phyloP scores from a whole-genome alignment of 2,329 filamentous ascomycete genomes.

The Epichloe amarillans region DNA sequence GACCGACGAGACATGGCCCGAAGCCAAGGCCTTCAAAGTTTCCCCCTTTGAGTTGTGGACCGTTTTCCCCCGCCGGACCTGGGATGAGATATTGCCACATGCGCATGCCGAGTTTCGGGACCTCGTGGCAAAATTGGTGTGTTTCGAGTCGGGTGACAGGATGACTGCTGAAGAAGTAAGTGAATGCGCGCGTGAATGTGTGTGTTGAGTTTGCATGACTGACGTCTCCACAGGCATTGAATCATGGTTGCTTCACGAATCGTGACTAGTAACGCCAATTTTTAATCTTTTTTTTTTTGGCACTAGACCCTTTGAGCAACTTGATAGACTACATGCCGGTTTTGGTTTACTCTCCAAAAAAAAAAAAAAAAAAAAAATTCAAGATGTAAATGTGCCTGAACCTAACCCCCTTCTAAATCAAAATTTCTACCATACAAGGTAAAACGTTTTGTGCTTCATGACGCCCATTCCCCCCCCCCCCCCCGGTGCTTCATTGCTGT shows the following conservation, averaged over 20 bases:
- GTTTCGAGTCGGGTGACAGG: conserved; percentile 54
- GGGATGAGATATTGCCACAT: conserved; percentile 56
- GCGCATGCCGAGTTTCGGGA: conserved; percentile 45
- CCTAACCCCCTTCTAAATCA: too few relatives aligned
- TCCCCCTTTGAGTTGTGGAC: conserved; percentile 88
- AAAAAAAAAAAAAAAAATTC: too few relatives aligned
- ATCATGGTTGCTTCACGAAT: conserved; percentile 9
- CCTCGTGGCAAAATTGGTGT: conserved; percentile 54
- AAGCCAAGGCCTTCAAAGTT: conserved; percentile 50
- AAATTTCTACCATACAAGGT: too few relatives aligned
- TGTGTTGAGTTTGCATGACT: not conserved
- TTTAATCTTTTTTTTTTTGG: too few relatives aligned
- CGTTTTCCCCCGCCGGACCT: conserved; percentile 52
- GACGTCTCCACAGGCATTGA: conserved; percentile 10
- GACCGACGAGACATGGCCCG: conserved; percentile 68
- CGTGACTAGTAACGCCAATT: not conserved
- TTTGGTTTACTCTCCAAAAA: too few relatives aligned
- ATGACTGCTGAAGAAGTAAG: conserved; percentile 44
- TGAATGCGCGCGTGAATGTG: not conserved
- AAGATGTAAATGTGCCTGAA: too few relatives aligned
- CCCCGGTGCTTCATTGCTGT: conserved; percentile 9
- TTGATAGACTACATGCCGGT: too few relatives aligned
- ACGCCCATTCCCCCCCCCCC: too few relatives aligned
- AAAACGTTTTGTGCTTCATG: not conserved
- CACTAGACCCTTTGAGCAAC: too few relatives aligned